phyloP scores from a whole-genome alignment of 1,284 basidiomycete species.

The Ganoderma leucocontextum region DNA sequence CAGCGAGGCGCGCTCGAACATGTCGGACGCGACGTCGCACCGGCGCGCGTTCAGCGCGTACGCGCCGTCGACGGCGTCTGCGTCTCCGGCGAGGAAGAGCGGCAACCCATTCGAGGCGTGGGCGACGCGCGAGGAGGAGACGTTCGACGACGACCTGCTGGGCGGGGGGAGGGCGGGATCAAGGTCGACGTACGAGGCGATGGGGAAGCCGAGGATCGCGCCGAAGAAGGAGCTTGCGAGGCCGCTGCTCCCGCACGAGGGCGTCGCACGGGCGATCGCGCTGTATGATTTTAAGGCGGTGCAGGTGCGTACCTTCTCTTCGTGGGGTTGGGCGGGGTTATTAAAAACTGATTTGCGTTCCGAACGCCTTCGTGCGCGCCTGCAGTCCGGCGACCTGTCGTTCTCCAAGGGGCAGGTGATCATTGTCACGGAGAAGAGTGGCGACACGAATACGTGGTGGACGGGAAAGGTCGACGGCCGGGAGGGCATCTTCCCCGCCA shows the following conservation, averaged over 20 bases:
- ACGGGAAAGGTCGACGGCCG: constrained; percentile 55
- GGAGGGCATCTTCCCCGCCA: constrained; percentile 63
- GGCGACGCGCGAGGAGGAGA: constrained; percentile 18
- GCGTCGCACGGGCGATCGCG: constrained; percentile 80
- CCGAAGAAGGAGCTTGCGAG: constrained; percentile 58
- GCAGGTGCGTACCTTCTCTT: constrained; percentile 53
- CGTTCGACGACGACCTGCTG: constrained; percentile 37
- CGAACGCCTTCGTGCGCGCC: neutral
- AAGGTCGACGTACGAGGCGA: constrained; percentile 26
- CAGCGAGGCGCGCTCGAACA: constrained; percentile 33
- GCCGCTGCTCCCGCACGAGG: constrained; percentile 61
- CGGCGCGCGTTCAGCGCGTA: constrained; percentile 50
- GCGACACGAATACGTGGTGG: constrained; percentile 88
- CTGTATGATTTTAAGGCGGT: constrained; percentile 81
- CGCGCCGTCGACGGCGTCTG: constrained; percentile 27
- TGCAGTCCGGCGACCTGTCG: constrained; percentile 81
- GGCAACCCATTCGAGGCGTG: constrained; percentile 40
- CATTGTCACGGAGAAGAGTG: constrained; percentile 75
- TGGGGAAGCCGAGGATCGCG: constrained; percentile 47
- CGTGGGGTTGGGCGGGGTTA: neutral
- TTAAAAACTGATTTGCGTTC: constrained; percentile 7
- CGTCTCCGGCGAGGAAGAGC: constrained; percentile 14
- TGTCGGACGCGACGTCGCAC: constrained; percentile 42
- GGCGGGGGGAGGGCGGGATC: constrained; percentile 19
- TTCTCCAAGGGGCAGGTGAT: constrained; percentile 90